A percentile compares a stretch with the other conserved stretches of the same genome.
Evolutionary conservation across 2,329 filamentous ascomycete species (phyloP).

Genomic region (Capronia epimyces): DNA sequence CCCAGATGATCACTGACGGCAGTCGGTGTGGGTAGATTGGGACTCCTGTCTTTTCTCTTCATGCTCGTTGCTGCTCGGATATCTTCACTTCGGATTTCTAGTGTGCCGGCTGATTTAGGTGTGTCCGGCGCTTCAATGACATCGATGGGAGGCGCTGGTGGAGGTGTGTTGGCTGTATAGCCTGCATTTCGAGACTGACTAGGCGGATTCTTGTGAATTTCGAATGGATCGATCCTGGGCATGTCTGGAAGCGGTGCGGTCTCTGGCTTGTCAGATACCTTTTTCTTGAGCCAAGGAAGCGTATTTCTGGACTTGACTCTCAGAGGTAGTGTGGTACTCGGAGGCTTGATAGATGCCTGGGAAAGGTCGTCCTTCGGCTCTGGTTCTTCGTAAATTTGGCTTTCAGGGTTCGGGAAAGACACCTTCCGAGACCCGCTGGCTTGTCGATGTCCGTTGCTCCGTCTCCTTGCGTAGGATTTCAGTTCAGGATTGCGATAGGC

Average conservation of each 20-base stretch:
- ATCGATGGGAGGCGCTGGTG: constrained; percentile 28
- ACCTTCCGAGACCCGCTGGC: constrained; percentile 42
- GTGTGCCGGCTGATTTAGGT: constrained; percentile 62
- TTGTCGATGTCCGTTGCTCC: constrained; percentile 30
- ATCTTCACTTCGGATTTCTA: constrained; percentile 80
- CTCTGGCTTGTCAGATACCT: constrained; percentile 39
- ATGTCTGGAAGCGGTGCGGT: constrained; percentile 33
- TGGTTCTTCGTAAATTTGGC: constrained; percentile 79
- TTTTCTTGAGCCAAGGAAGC: constrained; percentile 42
- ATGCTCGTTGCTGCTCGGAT: constrained; percentile 88
- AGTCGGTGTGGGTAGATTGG: constrained; percentile 79
- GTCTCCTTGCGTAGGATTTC: constrained; percentile 15
- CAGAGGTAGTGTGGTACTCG: constrained; percentile 43
- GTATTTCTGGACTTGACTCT: constrained; percentile 60
- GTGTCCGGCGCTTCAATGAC: constrained; percentile 35
- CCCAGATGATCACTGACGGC: constrained; percentile 86
- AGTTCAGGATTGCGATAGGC: constrained; percentile 44
- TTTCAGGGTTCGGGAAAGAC: constrained; percentile 55
- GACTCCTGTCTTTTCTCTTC: constrained; percentile 76
- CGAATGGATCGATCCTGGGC: constrained; percentile 51
- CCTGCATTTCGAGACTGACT: constrained; percentile 73
- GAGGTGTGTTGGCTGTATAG: constrained; percentile 63
- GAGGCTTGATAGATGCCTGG: constrained; percentile 6
- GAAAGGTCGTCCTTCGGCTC: constrained; percentile 41
- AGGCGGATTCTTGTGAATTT: constrained; percentile 80